These are phyloP conservation scores for Ceratobasidium sp. DNA, from an alignment of 1,284 basidiomycete genomes.

Conservation along the genomic window DNA sequence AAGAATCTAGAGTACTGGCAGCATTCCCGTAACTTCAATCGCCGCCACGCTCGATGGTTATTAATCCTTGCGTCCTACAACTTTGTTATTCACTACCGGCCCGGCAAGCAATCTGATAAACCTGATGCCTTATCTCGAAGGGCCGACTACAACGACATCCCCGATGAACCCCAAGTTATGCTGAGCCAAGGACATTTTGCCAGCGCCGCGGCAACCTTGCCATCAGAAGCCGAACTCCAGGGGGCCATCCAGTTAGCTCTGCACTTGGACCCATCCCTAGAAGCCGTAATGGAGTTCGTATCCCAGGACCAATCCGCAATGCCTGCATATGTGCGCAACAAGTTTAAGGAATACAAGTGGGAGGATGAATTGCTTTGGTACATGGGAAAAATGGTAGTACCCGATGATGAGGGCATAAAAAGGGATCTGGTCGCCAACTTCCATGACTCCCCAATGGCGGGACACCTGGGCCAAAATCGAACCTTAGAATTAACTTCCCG, in stretches of 20 bases:
- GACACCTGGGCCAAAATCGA: constrained; percentile 39
- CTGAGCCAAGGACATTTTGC: too few relatives aligned
- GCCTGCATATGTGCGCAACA: not conserved
- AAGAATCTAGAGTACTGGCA: constrained; percentile 58
- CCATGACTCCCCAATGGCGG: constrained; percentile 42
- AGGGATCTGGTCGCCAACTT: not conserved
- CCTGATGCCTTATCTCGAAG: constrained; percentile 50
- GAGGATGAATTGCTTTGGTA: constrained; percentile 26
- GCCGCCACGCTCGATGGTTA: constrained; percentile 49
- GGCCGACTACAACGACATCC: constrained; percentile 34
- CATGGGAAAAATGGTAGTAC: constrained; percentile 39
- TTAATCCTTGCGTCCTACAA: constrained; percentile 46
- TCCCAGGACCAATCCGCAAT: too few relatives aligned
- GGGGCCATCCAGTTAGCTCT: too few relatives aligned
- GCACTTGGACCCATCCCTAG: too few relatives aligned
- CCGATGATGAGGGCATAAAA: constrained; percentile 40
- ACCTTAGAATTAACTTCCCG: constrained; percentile 38
- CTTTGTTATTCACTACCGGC: constrained; percentile 48
- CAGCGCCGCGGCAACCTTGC: too few relatives aligned
- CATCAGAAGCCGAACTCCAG: too few relatives aligned
- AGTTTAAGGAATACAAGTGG: not conserved
- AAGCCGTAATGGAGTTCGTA: too few relatives aligned
- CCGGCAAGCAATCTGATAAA: constrained; percentile 47
- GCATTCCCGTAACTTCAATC: not conserved
- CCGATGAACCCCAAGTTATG: not conserved